A percentile compares a stretch with the other conserved stretches of the same genome.
Conservation (phyloP, 2,329 filamentous ascomycete genomes). For the Neofusicoccum cordaticola region DNA sequence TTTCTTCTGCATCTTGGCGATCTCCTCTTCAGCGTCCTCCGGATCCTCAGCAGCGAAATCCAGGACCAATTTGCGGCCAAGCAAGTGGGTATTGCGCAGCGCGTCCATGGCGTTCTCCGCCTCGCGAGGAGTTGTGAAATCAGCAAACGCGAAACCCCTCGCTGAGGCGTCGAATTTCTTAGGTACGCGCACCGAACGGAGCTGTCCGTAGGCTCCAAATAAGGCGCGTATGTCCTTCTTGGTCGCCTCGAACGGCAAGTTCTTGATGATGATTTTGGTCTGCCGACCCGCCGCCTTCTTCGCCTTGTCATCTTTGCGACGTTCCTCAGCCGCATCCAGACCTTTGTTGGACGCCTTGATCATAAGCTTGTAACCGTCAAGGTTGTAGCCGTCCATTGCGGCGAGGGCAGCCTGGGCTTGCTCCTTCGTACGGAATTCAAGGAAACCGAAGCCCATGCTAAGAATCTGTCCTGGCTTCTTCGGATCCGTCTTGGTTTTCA, state of each 20-base stretch:
- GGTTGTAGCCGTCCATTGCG: conserved; percentile 81
- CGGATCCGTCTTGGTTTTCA: conserved; percentile 92
- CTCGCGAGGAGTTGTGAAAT: conserved; percentile 89
- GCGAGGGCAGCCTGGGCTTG: conserved; percentile 76
- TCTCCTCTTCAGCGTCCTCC: conserved; percentile 90
- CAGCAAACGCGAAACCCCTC: conserved; percentile 93
- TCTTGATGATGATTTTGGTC: conserved; percentile 97
- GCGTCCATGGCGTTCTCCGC: conserved; percentile 88
- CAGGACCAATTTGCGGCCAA: conserved; percentile 84
- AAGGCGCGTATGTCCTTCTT: conserved; percentile 88
- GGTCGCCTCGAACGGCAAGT: conserved; percentile 89
- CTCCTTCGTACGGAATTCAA: conserved; percentile 76
- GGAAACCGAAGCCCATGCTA: conserved; percentile 97
- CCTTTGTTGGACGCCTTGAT: conserved; percentile 87
- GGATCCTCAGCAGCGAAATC: conserved; percentile 88
- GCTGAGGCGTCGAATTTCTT: conserved; percentile 89
- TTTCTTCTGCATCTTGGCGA: conserved; percentile 96
- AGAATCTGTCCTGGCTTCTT: conserved; percentile 84
- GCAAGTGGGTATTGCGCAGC: conserved; percentile 85
- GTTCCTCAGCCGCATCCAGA: conserved; percentile 81
- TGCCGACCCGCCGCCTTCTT: conserved; percentile 74
- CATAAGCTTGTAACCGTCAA: conserved; percentile 83
- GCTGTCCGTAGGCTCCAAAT: conserved; percentile 85
- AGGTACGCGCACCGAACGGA: conserved; percentile 87
- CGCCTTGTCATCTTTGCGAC: conserved; percentile 74